These are phyloP conservation scores for Salpingoeca rosetta DNA, from an alignment of 78 protist genomes.

Conservation along the genomic window DNA sequence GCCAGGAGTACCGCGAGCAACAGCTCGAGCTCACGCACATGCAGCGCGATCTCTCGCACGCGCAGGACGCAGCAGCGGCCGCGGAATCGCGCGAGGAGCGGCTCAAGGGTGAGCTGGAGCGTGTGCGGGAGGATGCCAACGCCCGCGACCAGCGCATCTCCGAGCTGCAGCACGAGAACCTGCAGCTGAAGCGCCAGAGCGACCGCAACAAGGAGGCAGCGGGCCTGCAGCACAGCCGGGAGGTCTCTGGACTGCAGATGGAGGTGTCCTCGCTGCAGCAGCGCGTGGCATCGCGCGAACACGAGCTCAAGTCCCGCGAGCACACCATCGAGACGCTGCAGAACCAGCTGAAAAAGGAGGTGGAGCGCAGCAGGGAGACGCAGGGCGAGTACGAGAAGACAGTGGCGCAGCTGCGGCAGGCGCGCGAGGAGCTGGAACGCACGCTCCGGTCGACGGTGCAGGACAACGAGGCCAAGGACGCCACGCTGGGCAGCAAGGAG, in stretches of 20 bases:
- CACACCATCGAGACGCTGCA: background rate
- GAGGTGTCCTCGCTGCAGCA: background rate
- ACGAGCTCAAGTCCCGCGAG: background rate
- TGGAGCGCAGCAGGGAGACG: background rate
- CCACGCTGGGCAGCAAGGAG: background rate
- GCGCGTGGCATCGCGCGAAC: background rate
- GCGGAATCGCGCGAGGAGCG: background rate
- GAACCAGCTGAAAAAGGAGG: background rate
- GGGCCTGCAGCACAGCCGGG: background rate
- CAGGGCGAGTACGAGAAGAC: background rate
- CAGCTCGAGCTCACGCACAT: background rate
- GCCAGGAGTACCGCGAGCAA: background rate
- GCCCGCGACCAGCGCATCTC: background rate
- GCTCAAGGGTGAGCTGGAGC: background rate
- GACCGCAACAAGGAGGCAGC: background rate
- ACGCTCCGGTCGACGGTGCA: background rate
- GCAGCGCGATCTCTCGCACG: background rate
- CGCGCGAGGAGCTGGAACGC: background rate
- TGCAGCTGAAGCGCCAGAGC: background rate
- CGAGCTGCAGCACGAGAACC: background rate
- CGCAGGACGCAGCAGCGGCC: background rate
- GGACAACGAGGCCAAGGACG: background rate
- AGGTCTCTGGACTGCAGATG: background rate
- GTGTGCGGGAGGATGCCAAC: background rate
- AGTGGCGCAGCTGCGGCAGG: background rate